These are phyloP conservation scores for Camelina sativa DNA, from an alignment of 345 rosid species.

Conservation along the genomic window DNA sequence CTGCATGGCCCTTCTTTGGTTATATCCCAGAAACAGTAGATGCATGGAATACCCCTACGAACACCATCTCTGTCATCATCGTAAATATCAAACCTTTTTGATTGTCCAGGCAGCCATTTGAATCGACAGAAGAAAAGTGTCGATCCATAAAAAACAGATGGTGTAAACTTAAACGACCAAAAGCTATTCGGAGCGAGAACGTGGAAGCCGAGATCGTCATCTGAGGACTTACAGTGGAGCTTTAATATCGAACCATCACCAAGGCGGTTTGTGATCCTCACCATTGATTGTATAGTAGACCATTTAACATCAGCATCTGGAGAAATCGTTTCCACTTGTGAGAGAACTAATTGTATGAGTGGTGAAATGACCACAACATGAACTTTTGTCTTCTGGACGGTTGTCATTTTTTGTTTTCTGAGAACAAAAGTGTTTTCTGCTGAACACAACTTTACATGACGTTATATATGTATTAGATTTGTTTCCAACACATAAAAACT, in stretches of 20 bases:
- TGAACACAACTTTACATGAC: neutral
- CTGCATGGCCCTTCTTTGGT: slow-evolving; percentile 34
- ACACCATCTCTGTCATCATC: slow-evolving; percentile 32
- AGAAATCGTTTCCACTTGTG: slow-evolving; percentile 11
- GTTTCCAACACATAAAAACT: too few relatives aligned
- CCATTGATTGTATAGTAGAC: neutral
- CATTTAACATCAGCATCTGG: neutral
- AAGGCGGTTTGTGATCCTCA: slow-evolving; percentile 38
- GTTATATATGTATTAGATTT: too few relatives aligned
- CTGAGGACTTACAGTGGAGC: slow-evolving; percentile 31
- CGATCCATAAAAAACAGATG: slow-evolving; percentile 11
- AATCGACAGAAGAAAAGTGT: slow-evolving; percentile 32
- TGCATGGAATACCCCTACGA: slow-evolving; percentile 21
- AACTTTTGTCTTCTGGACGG: slow-evolving; percentile 20
- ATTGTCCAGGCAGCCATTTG: slow-evolving; percentile 23
- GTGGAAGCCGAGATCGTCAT: slow-evolving; percentile 34
- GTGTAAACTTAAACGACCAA: slow-evolving; percentile 33
- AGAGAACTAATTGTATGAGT: slow-evolving; percentile 26
- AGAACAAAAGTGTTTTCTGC: neutral
- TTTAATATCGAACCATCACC: slow-evolving; percentile 33
- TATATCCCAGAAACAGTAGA: slow-evolving; percentile 38
- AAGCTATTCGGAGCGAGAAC: neutral
- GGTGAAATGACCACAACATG: slow-evolving; percentile 7
- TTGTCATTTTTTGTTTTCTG: neutral
- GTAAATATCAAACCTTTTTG: slow-evolving; percentile 29